Base-by-base conservation (phyloP, 2,329 filamentous ascomycete species). In the Diaporthe sp. region DNA sequence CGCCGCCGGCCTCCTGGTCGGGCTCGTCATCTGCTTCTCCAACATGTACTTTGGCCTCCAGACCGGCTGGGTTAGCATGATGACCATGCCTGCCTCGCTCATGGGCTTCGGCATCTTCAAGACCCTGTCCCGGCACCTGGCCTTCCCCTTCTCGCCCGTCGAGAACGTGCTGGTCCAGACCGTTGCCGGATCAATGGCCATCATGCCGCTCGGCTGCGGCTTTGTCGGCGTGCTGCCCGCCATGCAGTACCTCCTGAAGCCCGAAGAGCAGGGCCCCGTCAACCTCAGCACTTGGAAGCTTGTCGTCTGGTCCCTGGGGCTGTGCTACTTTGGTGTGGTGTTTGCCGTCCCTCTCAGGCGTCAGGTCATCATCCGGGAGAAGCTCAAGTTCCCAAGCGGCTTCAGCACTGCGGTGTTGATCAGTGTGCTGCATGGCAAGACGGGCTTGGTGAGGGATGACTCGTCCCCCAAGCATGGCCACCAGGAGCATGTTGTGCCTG, bases 31-130 rank as follows among this genome's bases (percentile, higher is more conserved):
- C 81, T 97, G 94, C 82, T 98, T 98, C 83, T 97, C 95, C 71
- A 99, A 99, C 82, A 98, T 97, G 88, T 99, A 98, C 84, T 99
- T 99, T 83, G 97, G 97, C n/a, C 88, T 99, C 44, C 97, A 98
- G 73, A 83, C 82, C 3, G 83, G 83, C 28, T 85, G 83, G 79
- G 87, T 91, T 58, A 91, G 93, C 80, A 94, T 95, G 79, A 98
- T 99, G 97, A 94, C 95, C 22, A 98, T 99, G 95, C 97, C 97
- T 0, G 94, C 95, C 1, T 97, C 95, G 31, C 87, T 99, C 76
- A 95, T 99, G 81, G 96, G 97, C 2, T 98, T 98, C 82, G 96
- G 95, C 15, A 94, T 98, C 79, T 99, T 99, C 88, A 95, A 94
- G 81, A 89, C 93, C 8, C 84, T 98, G 1, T 90, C 93, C 0